phyloP scores from a whole-genome alignment of 2,329 filamentous ascomycete genomes.

The Lomentospora prolificans region DNA sequence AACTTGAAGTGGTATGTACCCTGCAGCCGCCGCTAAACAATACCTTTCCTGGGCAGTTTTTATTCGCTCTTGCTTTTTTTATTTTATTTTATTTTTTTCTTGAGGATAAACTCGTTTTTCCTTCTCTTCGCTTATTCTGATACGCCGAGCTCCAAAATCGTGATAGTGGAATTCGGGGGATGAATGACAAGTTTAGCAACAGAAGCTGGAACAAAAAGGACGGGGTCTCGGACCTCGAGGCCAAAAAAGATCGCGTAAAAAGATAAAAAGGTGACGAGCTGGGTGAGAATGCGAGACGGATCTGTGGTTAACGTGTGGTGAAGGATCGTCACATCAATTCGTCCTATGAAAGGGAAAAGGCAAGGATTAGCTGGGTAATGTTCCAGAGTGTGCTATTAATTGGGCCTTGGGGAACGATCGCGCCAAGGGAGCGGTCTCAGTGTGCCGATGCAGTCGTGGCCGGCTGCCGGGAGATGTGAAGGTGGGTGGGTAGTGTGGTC shows the following conservation, averaged over 20 bases:
- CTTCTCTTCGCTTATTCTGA: background rate
- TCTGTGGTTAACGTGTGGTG: background rate
- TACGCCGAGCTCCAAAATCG: background rate
- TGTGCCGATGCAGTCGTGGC: background rate
- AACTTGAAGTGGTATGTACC: too few species aligned
- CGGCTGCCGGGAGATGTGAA: background rate
- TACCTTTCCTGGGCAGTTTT: background rate
- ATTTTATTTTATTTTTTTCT: background rate
- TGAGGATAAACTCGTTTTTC: background rate
- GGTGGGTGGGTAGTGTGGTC: background rate
- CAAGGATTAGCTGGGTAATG: background rate
- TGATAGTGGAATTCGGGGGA: background rate
- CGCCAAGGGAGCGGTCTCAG: background rate
- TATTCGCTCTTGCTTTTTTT: background rate
- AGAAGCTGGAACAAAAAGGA: background rate
- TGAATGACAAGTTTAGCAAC: background rate
- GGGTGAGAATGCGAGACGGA: background rate
- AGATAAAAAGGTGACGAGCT: background rate
- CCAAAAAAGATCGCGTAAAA: background rate
- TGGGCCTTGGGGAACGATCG: background rate
- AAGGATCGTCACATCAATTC: background rate
- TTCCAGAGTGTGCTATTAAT: background rate
- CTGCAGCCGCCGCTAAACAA: background rate
- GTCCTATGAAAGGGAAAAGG: background rate
- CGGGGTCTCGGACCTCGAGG: background rate